Evolutionary conservation across 345 rosid species (phyloP), one percentile per base, ranked within the genome.

Genomic region (Gossypium herbaceum): DNA sequence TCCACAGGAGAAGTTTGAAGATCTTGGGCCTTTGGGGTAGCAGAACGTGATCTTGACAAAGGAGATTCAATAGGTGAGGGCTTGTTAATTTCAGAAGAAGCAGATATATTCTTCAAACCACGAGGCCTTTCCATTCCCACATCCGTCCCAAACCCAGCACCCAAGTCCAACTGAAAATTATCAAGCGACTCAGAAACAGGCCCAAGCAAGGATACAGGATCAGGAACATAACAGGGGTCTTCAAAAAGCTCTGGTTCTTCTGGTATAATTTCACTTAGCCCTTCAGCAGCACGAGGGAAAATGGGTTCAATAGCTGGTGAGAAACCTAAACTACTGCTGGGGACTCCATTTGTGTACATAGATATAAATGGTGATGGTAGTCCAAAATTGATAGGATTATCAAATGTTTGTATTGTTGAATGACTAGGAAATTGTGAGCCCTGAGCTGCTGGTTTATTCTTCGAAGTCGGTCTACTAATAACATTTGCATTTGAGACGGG

Each of bases 121-220:
- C 51, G 84, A 68, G 79, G 74, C 76, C 82, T 89, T 77, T 80
- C 94, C 71, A 77, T 77, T 61, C 85, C 91, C 55, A 71, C 25
- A 9, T 87, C 90, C 50, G 82, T 74, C 27, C 81, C 78, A 88
- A 82, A 88, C 51, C 84, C 86, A 76, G 82, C 51, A 68, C 94
- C 93, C 73, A 81, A 66, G 80, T 91, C 92, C 79, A 86, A 79
- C 83, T 91, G 92, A 79, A 89, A 89, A 81, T 89, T 84, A 45
- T 86, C 88, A 84, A 95, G 99, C 10, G 97, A 95, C 83, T 95
- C 98, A 72, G 99, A 95, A 81, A 95, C 87, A 64, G 99, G 99
- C 73, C 99, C 99, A 74, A 95, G 91, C 71, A 95, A 89, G 71
- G 94, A 86, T 63, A 81, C 77, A 3, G 94, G 96, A 78, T 95